These are phyloP conservation scores for Vigna unguiculata DNA, from an alignment of 306 rosid species.

Conservation along the genomic window DNA sequence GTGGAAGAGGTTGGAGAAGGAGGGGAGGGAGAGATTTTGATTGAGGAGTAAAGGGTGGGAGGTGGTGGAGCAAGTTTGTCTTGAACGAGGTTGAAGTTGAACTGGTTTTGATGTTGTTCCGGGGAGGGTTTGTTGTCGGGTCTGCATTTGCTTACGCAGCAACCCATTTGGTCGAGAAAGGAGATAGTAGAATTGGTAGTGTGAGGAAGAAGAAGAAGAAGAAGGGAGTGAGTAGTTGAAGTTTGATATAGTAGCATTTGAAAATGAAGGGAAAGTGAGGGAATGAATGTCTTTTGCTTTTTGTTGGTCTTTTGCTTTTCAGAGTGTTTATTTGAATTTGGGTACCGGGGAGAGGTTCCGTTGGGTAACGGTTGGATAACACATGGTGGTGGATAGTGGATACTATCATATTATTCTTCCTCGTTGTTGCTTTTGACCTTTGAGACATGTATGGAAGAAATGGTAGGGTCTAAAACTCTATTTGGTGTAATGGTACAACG, in stretches of 20 bases:
- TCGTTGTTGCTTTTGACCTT: constrained; percentile 39
- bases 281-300: constrained; percentile 52
- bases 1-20: constrained; percentile 66
- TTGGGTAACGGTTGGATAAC: constrained; percentile 73
- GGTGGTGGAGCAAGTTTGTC: constrained; percentile 59
- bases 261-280: constrained; percentile 43
- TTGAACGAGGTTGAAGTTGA: constrained; percentile 23
- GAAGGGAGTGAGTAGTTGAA: background rate
- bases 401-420: background rate
- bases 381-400: constrained; percentile 25
- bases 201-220: background rate
- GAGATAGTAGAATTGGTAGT: background rate
- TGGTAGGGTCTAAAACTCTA: background rate
- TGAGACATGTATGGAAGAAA: background rate
- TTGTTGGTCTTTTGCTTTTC: constrained; percentile 48
- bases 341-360: constrained; percentile 81
- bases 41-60: constrained; percentile 30
- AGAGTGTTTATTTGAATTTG: constrained; percentile 64
- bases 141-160: constrained; percentile 92
- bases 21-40: constrained; percentile 63
- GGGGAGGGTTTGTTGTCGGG: constrained; percentile 53
- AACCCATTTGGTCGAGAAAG: constrained; percentile 65
- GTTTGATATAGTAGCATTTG: constrained; percentile 30
- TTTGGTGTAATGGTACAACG: background rate
- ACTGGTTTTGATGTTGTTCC: background rate